These are phyloP conservation scores for Penicillium argentinense DNA, from an alignment of 495 filamentous ascomycete species.

Conservation along the genomic window DNA sequence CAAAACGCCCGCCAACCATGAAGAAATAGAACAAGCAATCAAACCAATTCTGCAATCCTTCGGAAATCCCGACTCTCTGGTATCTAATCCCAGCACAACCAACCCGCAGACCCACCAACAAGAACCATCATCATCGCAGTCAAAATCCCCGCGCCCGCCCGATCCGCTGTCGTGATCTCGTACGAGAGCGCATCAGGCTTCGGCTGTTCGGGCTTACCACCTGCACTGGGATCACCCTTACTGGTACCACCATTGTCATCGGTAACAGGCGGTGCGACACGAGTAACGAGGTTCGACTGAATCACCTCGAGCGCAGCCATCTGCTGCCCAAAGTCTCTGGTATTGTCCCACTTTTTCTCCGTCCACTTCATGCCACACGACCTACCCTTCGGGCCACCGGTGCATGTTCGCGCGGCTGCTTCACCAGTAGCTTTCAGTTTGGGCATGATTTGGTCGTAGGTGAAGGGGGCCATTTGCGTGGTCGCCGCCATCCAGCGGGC, in stretches of 20 bases:
- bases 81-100: constrained; percentile 33
- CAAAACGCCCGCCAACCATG: constrained; percentile 9
- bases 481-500: constrained; percentile 76
- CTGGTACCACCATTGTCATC: constrained; percentile 72
- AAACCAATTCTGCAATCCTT: too few relatives aligned
- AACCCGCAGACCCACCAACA: constrained; percentile 30
- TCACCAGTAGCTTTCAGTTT: constrained; percentile 63
- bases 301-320: constrained; percentile 70
- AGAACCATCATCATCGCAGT: constrained; percentile 30
- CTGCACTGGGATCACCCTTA: constrained; percentile 67
- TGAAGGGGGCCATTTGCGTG: constrained; percentile 71
- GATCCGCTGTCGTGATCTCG: constrained; percentile 28
- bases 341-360: constrained; percentile 21
- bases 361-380: constrained; percentile 70
- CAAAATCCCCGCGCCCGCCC: constrained; percentile 35
- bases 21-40: neutral
- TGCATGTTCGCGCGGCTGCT: constrained; percentile 58
- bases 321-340: constrained; percentile 65
- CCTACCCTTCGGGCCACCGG: constrained; percentile 50
- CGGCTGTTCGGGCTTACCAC: constrained; percentile 27
- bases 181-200: constrained; percentile 15
- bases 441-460: constrained; percentile 58
- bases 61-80: too few relatives aligned
- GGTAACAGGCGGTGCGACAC: constrained; percentile 57
- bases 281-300: constrained; percentile 51